Conservation (phyloP, 371 early-diverging fungal species). For the Apophysomyces sp. region DNA sequence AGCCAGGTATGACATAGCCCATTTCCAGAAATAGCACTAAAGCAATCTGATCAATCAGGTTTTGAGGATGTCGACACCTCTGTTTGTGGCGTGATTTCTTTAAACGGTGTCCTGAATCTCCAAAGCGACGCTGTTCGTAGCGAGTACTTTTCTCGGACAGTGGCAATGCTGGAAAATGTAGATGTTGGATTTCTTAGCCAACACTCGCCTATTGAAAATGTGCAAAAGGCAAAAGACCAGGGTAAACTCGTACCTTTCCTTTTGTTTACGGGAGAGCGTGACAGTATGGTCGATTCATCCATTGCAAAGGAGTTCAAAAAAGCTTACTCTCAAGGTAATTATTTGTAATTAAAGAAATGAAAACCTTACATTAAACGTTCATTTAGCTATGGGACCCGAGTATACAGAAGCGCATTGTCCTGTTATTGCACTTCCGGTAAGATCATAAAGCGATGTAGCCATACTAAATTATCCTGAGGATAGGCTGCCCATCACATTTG, state of each 20-base stretch:
- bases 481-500: slow-evolving; percentile 38
- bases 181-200: slow-evolving; percentile 39
- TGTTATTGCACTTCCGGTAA: slow-evolving; percentile 16
- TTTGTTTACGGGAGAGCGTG: slow-evolving; percentile 32
- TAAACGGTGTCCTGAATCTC: slow-evolving; percentile 52
- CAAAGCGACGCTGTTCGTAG: slow-evolving; percentile 14
- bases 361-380: background rate
- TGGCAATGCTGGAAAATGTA: slow-evolving; percentile 29
- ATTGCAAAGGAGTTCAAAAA: slow-evolving; percentile 22
- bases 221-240: slow-evolving; percentile 14
- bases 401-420: slow-evolving; percentile 9
- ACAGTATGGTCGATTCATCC: slow-evolving; percentile 23
- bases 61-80: slow-evolving; percentile 71
- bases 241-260: slow-evolving; percentile 30
- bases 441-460: too few species aligned
- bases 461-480: too few species aligned
- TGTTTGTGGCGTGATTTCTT: slow-evolving; percentile 53
- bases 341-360: background rate
- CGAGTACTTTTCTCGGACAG: slow-evolving; percentile 33
- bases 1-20: slow-evolving; percentile 31
- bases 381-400: slow-evolving; percentile 6
- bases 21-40: background rate
- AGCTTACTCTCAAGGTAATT: slow-evolving; percentile 32
- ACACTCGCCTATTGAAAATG: slow-evolving; percentile 45
- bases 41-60: slow-evolving; percentile 25